phyloP scores from a whole-genome alignment of 805 yeast species.

The Nakazawaea peltata region DNA sequence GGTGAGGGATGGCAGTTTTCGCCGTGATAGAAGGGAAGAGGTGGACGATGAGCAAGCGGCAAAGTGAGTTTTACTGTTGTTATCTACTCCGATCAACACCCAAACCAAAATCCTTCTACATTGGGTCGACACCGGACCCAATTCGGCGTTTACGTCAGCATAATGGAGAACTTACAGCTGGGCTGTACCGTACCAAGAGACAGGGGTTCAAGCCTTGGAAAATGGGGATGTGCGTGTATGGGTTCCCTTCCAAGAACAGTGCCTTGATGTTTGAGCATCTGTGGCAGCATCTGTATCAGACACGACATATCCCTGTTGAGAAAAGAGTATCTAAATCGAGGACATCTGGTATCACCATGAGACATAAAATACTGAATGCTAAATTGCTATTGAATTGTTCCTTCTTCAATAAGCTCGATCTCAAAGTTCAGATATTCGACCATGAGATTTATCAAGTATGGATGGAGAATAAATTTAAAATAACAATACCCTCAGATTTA shows the following conservation, averaged over 20 bases:
- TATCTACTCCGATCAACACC: conserved; percentile 58
- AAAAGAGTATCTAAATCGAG: conserved; percentile 30
- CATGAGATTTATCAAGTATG: conserved; percentile 23
- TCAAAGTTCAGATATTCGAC: conserved; percentile 39
- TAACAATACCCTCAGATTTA: too few relatives aligned
- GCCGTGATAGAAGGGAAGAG: too few relatives aligned
- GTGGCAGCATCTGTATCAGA: conserved; percentile 65
- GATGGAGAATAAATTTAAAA: conserved; percentile 25
- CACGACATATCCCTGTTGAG: conserved; percentile 45
- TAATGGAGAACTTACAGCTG: conserved; percentile 54
- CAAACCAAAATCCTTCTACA: conserved; percentile 53
- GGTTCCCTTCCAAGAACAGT: conserved; percentile 60
- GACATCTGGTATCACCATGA: conserved; percentile 31
- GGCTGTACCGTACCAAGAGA: conserved; percentile 59
- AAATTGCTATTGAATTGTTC: conserved; percentile 32
- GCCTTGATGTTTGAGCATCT: conserved; percentile 84
- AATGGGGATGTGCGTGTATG: conserved; percentile 53
- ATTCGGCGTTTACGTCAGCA: conserved; percentile 62
- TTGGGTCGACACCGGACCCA: conserved; percentile 83
- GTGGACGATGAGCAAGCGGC: too few relatives aligned
- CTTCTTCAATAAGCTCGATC: conserved; percentile 36
- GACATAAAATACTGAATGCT: conserved; percentile 39
- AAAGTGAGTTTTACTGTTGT: conserved; percentile 56
- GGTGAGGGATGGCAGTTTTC: too few relatives aligned
- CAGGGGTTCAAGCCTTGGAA: conserved; percentile 67